A percentile compares a stretch with the other conserved stretches of the same genome.
phyloP scores from a whole-genome alignment of 495 filamentous ascomycete genomes.

The Hyaloscypha finlandica region DNA sequence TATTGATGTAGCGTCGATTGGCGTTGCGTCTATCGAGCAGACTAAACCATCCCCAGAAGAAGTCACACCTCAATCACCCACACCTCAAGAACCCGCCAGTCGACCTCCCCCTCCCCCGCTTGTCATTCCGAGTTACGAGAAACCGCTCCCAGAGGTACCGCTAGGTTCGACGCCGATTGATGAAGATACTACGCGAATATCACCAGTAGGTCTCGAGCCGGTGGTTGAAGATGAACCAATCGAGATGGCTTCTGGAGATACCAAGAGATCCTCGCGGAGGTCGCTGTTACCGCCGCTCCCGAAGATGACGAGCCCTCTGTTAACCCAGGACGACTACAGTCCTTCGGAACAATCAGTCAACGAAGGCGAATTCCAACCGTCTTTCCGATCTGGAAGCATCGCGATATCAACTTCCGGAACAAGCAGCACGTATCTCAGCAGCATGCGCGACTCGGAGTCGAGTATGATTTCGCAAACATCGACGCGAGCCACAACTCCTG shows the following conservation, averaged over 20 bases:
- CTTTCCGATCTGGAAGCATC: conserved; percentile 50
- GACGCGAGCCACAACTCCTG: conserved; percentile 88
- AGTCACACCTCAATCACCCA: not conserved
- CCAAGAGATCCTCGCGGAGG: conserved; percentile 27
- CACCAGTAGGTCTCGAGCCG: conserved; percentile 32
- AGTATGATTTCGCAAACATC: conserved; percentile 81
- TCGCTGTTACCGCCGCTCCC: conserved; percentile 41
- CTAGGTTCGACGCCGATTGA: conserved; percentile 19
- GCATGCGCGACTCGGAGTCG: conserved; percentile 75
- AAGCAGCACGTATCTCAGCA: conserved; percentile 74
- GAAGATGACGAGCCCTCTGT: conserved; percentile 48
- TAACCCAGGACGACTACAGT: conserved; percentile 47
- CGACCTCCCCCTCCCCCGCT: conserved; percentile 32
- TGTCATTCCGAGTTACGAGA: conserved; percentile 39
- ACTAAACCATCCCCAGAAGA: not conserved
- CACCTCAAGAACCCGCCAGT: conserved; percentile 26
- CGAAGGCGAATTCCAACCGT: conserved; percentile 47
- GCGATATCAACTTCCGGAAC: conserved; percentile 56
- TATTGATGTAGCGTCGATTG: conserved; percentile 48
- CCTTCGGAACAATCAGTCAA: conserved; percentile 43
- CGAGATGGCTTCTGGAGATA: conserved; percentile 19
- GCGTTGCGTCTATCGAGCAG: conserved; percentile 27
- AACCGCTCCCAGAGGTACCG: conserved; percentile 47
- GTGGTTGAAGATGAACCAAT: conserved; percentile 16
- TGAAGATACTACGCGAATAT: conserved; percentile 30